Base-by-base conservation (phyloP, 495 filamentous ascomycete genomes). In the Penicillium robsamsonii region DNA sequence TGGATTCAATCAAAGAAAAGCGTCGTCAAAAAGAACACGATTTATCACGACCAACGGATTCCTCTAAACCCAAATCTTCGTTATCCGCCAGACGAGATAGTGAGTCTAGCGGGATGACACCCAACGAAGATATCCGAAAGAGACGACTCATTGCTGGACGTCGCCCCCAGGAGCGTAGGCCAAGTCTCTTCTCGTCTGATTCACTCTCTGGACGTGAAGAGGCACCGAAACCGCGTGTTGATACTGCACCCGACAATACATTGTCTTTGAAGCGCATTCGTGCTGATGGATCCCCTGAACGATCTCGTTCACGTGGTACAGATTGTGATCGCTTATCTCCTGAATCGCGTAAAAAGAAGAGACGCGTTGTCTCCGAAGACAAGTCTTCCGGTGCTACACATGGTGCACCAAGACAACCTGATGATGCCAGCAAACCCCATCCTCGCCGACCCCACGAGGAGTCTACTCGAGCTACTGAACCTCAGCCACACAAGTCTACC, bases 261-360 rank as follows among this genome's bases (percentile, higher is more conserved):
- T 54, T 66, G 15, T 66, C 68, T 10, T 52, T 82, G 46, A 92
- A 91, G 63, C 81, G 88, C 42, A 80, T 83, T 59, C 82, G 88
- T 38, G 75, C 77, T 50, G 90, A 88, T 62, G 79, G 77, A 13
- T 89, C 86, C 4, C 88, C 88, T 3, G 84, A 88, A 45, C 76
- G 83, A 55, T 80, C 76, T 48, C 79, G 78, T 27, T 75, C 77
- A 35, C 71, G 77, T 24, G 81, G 81, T 35, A 74, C 76, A 55
- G 79, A 73, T 25, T 51, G 65, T n/a, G 72, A 72, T 41, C 66
- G 67, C 13, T 56, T 70, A 17, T 63, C 67, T 33, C 68, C 68
- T 18, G 77, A 71, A 27, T 57, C 59, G 10, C 63, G 68, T 58
- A 81, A 70, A 65, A 78, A 74, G 75, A 87, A 76, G 72, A 63